phyloP scores from a whole-genome alignment of 164 flowering plant species.

The Magnolia changhungtana region DNA sequence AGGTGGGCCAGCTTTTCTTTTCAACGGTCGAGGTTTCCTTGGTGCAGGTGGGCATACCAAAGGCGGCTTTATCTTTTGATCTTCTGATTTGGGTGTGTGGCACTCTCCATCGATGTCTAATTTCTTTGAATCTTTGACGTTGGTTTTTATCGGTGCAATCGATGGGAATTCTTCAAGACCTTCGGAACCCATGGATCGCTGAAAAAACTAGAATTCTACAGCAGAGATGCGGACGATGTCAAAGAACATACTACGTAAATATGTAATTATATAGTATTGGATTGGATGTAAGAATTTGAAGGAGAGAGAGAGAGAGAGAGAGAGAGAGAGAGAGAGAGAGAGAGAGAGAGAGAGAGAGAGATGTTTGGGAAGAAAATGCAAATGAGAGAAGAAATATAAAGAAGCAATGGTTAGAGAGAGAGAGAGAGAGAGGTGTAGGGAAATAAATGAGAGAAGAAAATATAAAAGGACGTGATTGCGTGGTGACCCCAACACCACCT shows the following conservation, averaged over 20 bases:
- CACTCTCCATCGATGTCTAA: background rate
- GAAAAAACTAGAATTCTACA: background rate
- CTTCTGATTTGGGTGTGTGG: conserved; percentile 9
- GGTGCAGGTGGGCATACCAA: conserved; percentile 7
- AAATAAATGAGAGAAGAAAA: background rate
- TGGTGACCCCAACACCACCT: too few relatives aligned
- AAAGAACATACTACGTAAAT: background rate
- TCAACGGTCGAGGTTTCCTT: background rate
- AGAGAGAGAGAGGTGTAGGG: background rate
- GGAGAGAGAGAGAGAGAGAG: background rate
- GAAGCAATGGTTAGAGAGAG: background rate
- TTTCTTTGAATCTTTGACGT: background rate
- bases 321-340: background rate
- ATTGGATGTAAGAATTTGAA: background rate
- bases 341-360: background rate
- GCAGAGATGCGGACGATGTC: background rate
- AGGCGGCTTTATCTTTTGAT: background rate
- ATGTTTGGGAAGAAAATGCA: too few relatives aligned
- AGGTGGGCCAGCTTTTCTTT: background rate
- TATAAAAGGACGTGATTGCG: background rate
- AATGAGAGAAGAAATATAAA: background rate
- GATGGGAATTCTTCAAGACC: background rate
- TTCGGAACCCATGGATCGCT: background rate
- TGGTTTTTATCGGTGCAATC: background rate
- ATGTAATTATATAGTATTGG: background rate